Evolutionary conservation across 305 asterid genomes (phyloP).

Genomic region (Plantago lanceolata): DNA sequence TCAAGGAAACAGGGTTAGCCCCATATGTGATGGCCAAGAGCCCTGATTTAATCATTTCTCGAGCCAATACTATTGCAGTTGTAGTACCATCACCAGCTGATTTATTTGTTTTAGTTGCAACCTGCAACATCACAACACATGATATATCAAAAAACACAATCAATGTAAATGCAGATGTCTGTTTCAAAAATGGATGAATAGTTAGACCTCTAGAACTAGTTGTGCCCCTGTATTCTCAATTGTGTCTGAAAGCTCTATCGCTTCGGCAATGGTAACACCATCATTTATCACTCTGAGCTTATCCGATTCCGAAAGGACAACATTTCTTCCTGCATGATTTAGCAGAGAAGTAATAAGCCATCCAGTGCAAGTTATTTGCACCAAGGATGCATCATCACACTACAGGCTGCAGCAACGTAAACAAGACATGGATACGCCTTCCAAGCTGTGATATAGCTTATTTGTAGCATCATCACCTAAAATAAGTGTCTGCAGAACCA

Average conservation of each 20-base stretch:
- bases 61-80: slow-evolving; percentile 82
- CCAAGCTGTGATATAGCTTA: neutral
- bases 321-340: slow-evolving; percentile 64
- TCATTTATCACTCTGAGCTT: slow-evolving; percentile 71
- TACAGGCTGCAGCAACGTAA: neutral
- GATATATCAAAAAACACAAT: slow-evolving; percentile 11
- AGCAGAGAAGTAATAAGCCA: slow-evolving; percentile 14
- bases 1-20: slow-evolving; percentile 73
- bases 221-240: slow-evolving; percentile 80
- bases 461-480: neutral
- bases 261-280: slow-evolving; percentile 81
- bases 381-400: neutral
- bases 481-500: too few relatives aligned
- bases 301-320: slow-evolving; percentile 62
- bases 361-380: neutral
- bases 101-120: slow-evolving; percentile 73
- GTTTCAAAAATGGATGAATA: neutral
- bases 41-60: slow-evolving; percentile 78
- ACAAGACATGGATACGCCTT: neutral
- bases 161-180: slow-evolving; percentile 9
- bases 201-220: slow-evolving; percentile 72
- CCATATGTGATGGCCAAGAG: slow-evolving; percentile 75
- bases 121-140: slow-evolving; percentile 37
- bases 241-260: slow-evolving; percentile 81
- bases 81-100: slow-evolving; percentile 94